Evolutionary conservation across 2,329 filamentous ascomycete genomes (phyloP).

Genomic region (Annulohypoxylon truncatum): DNA sequence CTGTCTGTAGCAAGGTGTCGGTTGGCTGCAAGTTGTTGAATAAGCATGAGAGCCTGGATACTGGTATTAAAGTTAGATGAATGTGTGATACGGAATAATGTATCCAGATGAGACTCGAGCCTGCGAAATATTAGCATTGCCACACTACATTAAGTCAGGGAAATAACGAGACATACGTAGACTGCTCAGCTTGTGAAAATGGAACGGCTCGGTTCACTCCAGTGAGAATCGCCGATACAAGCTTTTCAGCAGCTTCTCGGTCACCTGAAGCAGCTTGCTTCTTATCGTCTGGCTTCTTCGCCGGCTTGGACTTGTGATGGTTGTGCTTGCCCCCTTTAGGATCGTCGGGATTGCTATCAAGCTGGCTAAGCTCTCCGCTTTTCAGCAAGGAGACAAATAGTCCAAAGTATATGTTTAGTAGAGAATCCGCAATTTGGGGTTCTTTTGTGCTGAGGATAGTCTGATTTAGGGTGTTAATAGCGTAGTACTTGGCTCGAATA

Average conservation of each 20-base stretch:
- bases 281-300: conserved; percentile 53
- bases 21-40: conserved; percentile 87
- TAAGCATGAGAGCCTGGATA: conserved; percentile 92
- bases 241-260: conserved; percentile 85
- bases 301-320: conserved; percentile 59
- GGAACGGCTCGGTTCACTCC: conserved; percentile 97
- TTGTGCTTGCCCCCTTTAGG: conserved; percentile 58
- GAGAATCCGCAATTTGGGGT: conserved; percentile 79
- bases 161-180: conserved; percentile 64
- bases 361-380: conserved; percentile 57
- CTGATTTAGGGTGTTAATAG: conserved; percentile 96
- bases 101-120: conserved; percentile 90
- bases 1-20: conserved; percentile 87
- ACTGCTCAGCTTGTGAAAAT: conserved; percentile 84
- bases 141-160: neutral
- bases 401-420: conserved; percentile 92
- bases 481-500: conserved; percentile 91
- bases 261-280: conserved; percentile 54
- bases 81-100: conserved; percentile 94
- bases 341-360: conserved; percentile 54
- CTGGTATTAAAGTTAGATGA: conserved; percentile 99
- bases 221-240: conserved; percentile 90
- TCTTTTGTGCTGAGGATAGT: conserved; percentile 91
- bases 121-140: conserved; percentile 55
- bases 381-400: conserved; percentile 88